Base-by-base conservation (phyloP, 2,329 filamentous ascomycete genomes). In the Claviceps sp. region DNA sequence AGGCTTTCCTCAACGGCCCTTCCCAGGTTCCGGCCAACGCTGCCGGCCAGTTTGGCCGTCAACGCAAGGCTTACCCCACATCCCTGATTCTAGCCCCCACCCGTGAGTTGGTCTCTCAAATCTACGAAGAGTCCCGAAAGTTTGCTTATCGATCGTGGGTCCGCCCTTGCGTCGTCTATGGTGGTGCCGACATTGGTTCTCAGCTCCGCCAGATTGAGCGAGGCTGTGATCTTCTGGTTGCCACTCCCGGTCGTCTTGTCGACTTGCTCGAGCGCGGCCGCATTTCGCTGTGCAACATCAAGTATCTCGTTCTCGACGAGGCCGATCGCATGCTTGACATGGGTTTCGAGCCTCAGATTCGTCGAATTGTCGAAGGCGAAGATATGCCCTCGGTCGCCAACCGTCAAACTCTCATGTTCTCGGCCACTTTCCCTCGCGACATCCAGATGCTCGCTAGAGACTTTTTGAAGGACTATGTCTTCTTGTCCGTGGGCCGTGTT, bases 241-340 rank as follows among this genome's bases (percentile, higher is more conserved):
- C 93, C 60, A 98, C 93, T 51, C 93, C 93, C 52, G 93, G 93
- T 72, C 88, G 93, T 83, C 80, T 98, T 60, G 90, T 97, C 65
- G 93, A 98, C 70, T 78, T 98, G 72, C 94, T 98, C 66, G 93
- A 97, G 79, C 88, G 93, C 78, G 93, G 93, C 65, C 88, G 91
- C 67, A 97, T 98, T 69, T 97, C 93, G 45, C 84, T 98, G 52
- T 82, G 84, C 71, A 96, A 95, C 79, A 98, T 98, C 80, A 97
- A 96, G 78, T 98, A 98, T 69, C 81, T 98, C 56, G 88, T 98
- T 62, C 87, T 98, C 52, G 93, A 98, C 63, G 93, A 98, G 81
- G 93, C 93, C 70, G 93, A 98, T 77, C 93, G 93, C 70, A 98
- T 98, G 93, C 79, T 98, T 79, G 93, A 98, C 80, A 98, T 98